Evolutionary conservation across 345 rosid species (phyloP).

Genomic region (Salix caprea): DNA sequence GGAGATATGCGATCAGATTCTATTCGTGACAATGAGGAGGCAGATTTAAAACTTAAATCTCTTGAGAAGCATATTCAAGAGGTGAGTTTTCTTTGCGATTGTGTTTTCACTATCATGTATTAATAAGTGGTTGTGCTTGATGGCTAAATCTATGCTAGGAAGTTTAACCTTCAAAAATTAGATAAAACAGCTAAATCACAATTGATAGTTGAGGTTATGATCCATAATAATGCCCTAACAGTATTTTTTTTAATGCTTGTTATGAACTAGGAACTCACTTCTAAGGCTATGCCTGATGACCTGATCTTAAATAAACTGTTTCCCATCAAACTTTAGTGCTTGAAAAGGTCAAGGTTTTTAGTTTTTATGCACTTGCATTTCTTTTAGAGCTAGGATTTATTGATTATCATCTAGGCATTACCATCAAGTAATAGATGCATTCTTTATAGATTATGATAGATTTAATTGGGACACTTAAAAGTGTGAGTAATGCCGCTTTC

Average conservation of each 20-base stretch:
- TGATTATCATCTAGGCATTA: not conserved
- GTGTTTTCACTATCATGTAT: not conserved
- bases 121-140: not conserved
- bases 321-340: not conserved
- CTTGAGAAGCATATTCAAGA: slow-evolving; percentile 95
- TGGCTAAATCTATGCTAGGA: not conserved
- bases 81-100: slow-evolving; percentile 35
- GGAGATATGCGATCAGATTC: slow-evolving; percentile 89
- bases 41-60: slow-evolving; percentile 77
- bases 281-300: not conserved
- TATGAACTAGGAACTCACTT: not conserved
- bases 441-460: not conserved
- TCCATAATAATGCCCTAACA: not conserved
- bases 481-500: not conserved
- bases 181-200: not conserved
- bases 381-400: not conserved
- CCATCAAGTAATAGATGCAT: not conserved
- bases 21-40: slow-evolving; percentile 61
- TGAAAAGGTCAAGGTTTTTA: not conserved
- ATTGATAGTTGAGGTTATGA: not conserved
- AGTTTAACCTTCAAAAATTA: not conserved
- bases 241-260: not conserved
- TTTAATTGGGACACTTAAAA: not conserved
- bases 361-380: not conserved
- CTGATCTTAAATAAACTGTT: not conserved